Base-by-base conservation (phyloP, 441 rosid genomes). In the Raphanus hybrid region DNA sequence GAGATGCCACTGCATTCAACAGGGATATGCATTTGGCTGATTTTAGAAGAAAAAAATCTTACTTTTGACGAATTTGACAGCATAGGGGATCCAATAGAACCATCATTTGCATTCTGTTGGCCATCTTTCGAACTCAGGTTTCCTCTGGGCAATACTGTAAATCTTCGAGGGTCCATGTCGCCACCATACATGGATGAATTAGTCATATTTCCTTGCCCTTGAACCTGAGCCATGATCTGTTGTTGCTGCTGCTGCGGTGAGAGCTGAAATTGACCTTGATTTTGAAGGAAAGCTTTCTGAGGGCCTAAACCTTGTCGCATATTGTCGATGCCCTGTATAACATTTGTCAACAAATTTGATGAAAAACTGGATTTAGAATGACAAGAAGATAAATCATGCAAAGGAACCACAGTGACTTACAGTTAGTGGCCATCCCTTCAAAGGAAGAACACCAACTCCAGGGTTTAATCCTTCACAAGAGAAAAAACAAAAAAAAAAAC, bases 381-480 rank as follows among this genome's bases (percentile, higher is more conserved):
- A 39, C 34, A 75, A 70, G 64, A 45, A 64, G 57, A 35, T 14
- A 52, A 67, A 76, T 57, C 39, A 41, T 64, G 64, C 50, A 58
- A 45, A 20, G 59, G 67, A 81, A 11, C 63, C 20, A 34, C 75
- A 23, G 50, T 14, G 77, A 83, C 92, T 87, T 84, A 90, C 94
- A 63, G 91, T 85, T 75, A 90, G 81, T 62, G 94, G 94, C 92
- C 91, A 88, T 23, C 94, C 94, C 81, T 88, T 87, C 84, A 88
- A 72, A 8, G 94, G 91, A 79, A 87, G 81, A 84, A 81, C 67
- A 71, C 89, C 82, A 18, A 85, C 89, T 82, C 92, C 94, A 79
- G 90, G 86, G 80, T 80, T 85, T 78, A 88, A 78, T 81, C 91
- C 94, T 90, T 63, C 54, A 48, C 54, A 48, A 48, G 16, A 48